phyloP scores from a whole-genome alignment of 2,329 filamentous ascomycete species.

The Paraconiothyrium sp. region DNA sequence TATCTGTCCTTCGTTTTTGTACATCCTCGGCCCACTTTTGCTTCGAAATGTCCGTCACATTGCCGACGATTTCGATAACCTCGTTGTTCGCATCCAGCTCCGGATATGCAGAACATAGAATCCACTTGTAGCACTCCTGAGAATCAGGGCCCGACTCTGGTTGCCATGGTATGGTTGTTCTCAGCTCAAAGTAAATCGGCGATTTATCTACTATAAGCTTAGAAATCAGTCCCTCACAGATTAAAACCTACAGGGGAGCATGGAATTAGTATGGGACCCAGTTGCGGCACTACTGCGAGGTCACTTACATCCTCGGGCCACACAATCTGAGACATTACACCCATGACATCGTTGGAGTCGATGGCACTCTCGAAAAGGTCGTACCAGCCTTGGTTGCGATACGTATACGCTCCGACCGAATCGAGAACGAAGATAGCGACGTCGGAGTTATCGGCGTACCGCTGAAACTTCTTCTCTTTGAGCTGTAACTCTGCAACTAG shows the following conservation, averaged over 20 bases:
- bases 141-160: slow-evolving; percentile 24
- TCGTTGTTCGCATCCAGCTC: slow-evolving; percentile 34
- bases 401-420: slow-evolving; percentile 43
- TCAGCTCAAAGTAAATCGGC: slow-evolving; percentile 49
- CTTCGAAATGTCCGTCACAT: slow-evolving; percentile 48
- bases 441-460: slow-evolving; percentile 47
- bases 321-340: slow-evolving; percentile 30
- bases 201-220: slow-evolving; percentile 38
- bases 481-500: slow-evolving; percentile 41
- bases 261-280: background rate
- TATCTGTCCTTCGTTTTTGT: slow-evolving; percentile 36
- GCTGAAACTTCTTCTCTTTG: slow-evolving; percentile 40
- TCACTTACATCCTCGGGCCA: slow-evolving; percentile 40
- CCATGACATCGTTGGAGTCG: slow-evolving; percentile 25
- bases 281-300: background rate
- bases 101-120: slow-evolving; percentile 42
- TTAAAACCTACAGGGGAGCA: slow-evolving; percentile 16
- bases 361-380: slow-evolving; percentile 39
- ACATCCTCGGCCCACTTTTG: slow-evolving; percentile 50
- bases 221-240: slow-evolving; percentile 36
- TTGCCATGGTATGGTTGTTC: slow-evolving; percentile 49
- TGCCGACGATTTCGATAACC: slow-evolving; percentile 45
- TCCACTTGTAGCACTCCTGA: slow-evolving; percentile 37
- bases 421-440: slow-evolving; percentile 52
- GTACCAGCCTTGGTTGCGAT: slow-evolving; percentile 53